Evolutionary conservation across 345 rosid genomes (phyloP), one percentile per base, ranked within the genome.

Genomic region (Eucalyptus viminalis): DNA sequence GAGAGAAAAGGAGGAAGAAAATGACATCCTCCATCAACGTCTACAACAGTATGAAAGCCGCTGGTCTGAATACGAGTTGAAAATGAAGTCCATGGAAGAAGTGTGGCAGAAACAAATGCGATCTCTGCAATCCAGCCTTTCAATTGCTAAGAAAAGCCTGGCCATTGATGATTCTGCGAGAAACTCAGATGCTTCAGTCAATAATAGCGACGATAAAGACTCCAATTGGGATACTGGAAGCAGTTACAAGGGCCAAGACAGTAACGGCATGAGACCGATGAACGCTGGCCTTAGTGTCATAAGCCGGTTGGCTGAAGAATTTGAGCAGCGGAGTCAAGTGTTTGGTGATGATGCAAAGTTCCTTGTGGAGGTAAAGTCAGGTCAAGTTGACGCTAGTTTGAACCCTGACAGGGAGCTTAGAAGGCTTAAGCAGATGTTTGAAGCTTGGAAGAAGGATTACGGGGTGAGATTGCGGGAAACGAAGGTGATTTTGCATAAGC

Each of bases 11-110:
- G 99, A 98, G 91, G 99, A 98, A 88, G 99, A 97, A 92, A 98
- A 96, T 56, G 99, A 98, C 90, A 96, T 98, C 90, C 95, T 98
- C 89, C 97, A 96, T 50, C 99, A 98, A 91, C 94, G 98, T 58
- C 95, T 97, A 91, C 99, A 96, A 89, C 99, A 98, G 89, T 97
- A 98, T 47, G 99, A 98, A 91, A 95, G 92, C 92, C 97, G 99
- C 58, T 98, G 99, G 99, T 96, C 97, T 34, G 99, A 98, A 87
- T 97, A 97, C 54, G 99, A 98, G 92, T 90, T 94, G 72, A 98
- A 97, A 92, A 97, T 98, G 99, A 98, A 97, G 91, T 98, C 99
- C 88, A 98, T 98, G 99, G 99, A 97, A 91, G 99, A 98, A 91
- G 95, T 97, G 89, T 97, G 99, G 99, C 99, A 98, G 90, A 98